Evolutionary conservation across 2,329 filamentous ascomycete species (phyloP).

Genomic region (Stemphylium beticola): DNA sequence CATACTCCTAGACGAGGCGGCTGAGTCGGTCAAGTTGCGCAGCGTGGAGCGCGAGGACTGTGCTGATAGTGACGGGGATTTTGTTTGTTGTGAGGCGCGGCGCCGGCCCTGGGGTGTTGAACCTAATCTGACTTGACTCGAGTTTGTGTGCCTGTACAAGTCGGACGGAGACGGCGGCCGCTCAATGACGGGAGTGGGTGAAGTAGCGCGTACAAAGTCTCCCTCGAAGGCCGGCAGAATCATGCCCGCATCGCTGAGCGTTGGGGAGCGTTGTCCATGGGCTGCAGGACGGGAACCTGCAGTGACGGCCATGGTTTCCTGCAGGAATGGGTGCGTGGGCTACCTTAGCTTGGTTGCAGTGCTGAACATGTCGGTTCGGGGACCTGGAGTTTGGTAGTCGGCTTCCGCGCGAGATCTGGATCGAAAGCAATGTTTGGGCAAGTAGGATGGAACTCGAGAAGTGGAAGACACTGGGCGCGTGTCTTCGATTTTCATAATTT

Average conservation of each 20-base stretch:
- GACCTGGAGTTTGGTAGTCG: background rate
- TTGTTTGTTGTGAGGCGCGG: slow-evolving; percentile 36
- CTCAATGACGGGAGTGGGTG: slow-evolving; percentile 57
- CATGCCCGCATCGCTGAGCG: slow-evolving; percentile 92
- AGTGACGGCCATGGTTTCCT: slow-evolving; percentile 30
- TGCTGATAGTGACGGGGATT: slow-evolving; percentile 41
- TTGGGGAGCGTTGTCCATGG: slow-evolving; percentile 66
- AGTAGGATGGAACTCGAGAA: slow-evolving; percentile 23
- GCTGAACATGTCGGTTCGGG: slow-evolving; percentile 24
- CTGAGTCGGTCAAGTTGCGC: slow-evolving; percentile 38
- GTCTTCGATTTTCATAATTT: slow-evolving; percentile 22
- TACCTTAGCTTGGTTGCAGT: slow-evolving; percentile 30
- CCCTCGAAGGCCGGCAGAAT: slow-evolving; percentile 71
- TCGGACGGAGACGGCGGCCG: slow-evolving; percentile 52
- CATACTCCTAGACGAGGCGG: slow-evolving; percentile 19
- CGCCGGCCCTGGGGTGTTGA: slow-evolving; percentile 39
- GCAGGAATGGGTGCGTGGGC: slow-evolving; percentile 19
- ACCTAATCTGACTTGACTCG: slow-evolving; percentile 36
- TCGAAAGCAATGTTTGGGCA: slow-evolving; percentile 8
- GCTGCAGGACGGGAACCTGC: slow-evolving; percentile 24
- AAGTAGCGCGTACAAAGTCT: slow-evolving; percentile 52
- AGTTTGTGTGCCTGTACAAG: slow-evolving; percentile 32
- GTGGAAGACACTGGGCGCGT: slow-evolving; percentile 26
- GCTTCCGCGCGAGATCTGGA: background rate
- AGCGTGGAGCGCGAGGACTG: slow-evolving; percentile 46